phyloP scores from a whole-genome alignment of 140 eudicot species.

The Bidens hawaiensis region DNA sequence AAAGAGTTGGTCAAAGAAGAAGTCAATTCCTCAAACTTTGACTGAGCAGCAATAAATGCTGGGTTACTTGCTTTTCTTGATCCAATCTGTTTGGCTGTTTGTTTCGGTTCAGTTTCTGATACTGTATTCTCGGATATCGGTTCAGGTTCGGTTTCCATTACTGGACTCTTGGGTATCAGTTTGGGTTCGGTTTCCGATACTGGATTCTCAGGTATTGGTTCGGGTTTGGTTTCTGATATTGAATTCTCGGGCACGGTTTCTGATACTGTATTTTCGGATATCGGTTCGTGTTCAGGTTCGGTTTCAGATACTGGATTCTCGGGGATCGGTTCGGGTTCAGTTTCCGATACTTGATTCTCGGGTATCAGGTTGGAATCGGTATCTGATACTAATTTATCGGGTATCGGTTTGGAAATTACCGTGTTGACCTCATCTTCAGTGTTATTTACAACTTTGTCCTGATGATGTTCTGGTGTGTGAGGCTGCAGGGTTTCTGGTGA shows the following conservation, averaged over 20 bases:
- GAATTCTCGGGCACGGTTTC: conserved; percentile 33
- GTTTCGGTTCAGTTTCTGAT: conserved; percentile 27
- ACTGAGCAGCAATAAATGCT: conserved; percentile 68
- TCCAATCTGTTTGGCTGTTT: conserved; percentile 30
- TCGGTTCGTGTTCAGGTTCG: conserved; percentile 2
- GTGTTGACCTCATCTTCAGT: conserved; percentile 22
- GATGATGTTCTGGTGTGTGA: conserved; percentile 27
- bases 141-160: conserved; percentile 20
- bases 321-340: conserved; percentile 19
- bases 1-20: conserved; percentile 25
- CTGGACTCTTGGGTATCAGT: conserved; percentile 9
- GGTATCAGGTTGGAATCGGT: conserved; percentile 5
- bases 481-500: conserved; percentile 31
- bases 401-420: conserved; percentile 16
- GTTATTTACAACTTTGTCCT: conserved; percentile 20
- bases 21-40: conserved; percentile 65
- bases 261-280: conserved; percentile 26
- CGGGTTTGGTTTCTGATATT: conserved; percentile 18
- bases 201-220: conserved; percentile 13
- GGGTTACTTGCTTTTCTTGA: conserved; percentile 62
- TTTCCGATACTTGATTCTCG: conserved; percentile 26
- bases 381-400: conserved; percentile 31
- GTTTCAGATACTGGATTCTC: conserved; percentile 31
- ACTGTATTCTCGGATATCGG: conserved; percentile 27
- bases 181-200: conserved; percentile 13